Percentiles rank a stretch among this genome's conserved stretches.
These are phyloP conservation scores for Penicillium cataractarum DNA, from an alignment of 495 filamentous ascomycete species.

Conservation along the genomic window DNA sequence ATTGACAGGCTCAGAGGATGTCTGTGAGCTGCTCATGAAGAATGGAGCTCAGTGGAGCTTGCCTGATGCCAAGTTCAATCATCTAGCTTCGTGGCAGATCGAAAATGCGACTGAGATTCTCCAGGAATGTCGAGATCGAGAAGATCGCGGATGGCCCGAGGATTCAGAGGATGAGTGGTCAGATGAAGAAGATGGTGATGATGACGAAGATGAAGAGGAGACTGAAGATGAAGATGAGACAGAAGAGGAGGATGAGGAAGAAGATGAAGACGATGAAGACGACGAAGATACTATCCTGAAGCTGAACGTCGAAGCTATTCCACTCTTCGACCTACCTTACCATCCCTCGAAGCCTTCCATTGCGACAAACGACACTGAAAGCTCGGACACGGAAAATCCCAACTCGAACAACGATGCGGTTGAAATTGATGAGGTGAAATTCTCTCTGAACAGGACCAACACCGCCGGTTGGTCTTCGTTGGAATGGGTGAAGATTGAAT, in stretches of 20 bases:
- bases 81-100: conserved; percentile 1
- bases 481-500: conserved; percentile 2
- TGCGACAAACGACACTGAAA: not conserved
- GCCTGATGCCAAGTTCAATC: not conserved
- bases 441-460: not conserved
- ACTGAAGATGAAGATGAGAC: not conserved
- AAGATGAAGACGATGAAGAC: not conserved
- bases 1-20: not conserved
- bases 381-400: not conserved
- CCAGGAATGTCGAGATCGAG: not conserved
- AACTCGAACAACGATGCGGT: not conserved
- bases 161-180: not conserved
- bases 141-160: not conserved
- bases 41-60: not conserved
- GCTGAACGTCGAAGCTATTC: not conserved
- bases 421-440: not conserved
- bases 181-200: not conserved
- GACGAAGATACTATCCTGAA: not conserved
- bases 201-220: not conserved
- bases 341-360: not conserved
- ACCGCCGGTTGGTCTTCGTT: not conserved
- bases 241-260: not conserved
- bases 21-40: conserved; percentile 2
- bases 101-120: not conserved
- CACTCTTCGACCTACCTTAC: not conserved